Evolutionary conservation across 176 grass and related monocot genomes (phyloP).

Genomic region (Eremochloa ophiuroides): DNA sequence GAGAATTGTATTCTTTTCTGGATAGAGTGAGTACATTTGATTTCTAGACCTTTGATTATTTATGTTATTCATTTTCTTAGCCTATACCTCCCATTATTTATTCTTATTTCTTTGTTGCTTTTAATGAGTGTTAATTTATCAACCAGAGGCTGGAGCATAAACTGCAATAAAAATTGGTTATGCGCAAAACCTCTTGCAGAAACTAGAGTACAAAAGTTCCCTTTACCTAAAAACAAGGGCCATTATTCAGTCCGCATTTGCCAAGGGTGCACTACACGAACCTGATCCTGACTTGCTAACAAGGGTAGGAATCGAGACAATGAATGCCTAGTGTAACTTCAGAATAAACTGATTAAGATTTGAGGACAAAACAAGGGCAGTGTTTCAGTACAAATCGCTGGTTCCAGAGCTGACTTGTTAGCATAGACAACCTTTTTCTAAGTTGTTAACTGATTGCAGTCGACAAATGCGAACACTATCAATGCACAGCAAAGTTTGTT

Average conservation of each 20-base stretch:
- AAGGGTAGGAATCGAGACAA: not conserved
- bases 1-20: no score
- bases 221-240: not conserved
- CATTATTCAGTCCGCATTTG: not conserved
- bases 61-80: not conserved
- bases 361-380: not conserved
- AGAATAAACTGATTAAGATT: not conserved
- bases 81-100: not conserved
- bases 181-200: not conserved
- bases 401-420: not conserved
- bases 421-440: not conserved
- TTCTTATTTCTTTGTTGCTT: not conserved
- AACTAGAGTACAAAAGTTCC: not conserved
- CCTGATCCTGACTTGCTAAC: not conserved
- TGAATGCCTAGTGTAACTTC: not conserved
- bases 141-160: not conserved
- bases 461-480: not conserved
- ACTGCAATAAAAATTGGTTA: not conserved
- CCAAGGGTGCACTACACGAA: not conserved
- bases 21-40: no score
- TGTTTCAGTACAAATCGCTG: not conserved
- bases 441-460: not conserved
- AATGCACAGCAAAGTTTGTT: constrained; percentile 3
- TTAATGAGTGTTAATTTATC: not conserved
- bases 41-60: not conserved